Evolutionary conservation across 495 filamentous ascomycete genomes (phyloP), one percentile per base, ranked within the genome.

Genomic region (Wilcoxina mikolae): DNA sequence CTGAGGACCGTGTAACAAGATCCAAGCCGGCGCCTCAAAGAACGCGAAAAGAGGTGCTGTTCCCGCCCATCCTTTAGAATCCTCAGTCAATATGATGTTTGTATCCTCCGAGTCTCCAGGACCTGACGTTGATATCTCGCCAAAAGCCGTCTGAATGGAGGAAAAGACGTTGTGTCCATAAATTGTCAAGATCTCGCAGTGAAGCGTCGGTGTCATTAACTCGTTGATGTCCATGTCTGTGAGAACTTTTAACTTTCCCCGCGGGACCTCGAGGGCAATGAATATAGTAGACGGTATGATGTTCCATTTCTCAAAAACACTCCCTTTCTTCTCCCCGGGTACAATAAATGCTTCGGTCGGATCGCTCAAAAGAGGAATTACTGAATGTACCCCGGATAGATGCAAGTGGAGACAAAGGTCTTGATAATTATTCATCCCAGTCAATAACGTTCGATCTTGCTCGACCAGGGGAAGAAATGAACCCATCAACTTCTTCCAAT

Each of bases 401-500:
- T 65, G 48, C 7, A 59, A 7, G n/a, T 68, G 66, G 15, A 58
- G 24, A 51, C 57, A 54, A 17, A 62, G 33, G n/a, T 53, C 60
- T 11, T 62, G 60, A 27, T 60, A 60, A 42, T 60, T 55, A 35
- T 66, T 71, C n/a, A 50, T 48, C 12, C 61, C 59, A 47, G 68
- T 53, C 3, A 62, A 27, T 4, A 69, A 27, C 22, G 48, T 50
- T 9, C 50, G 45, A 45, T 70, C 64, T 18, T 41, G 45, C 25
- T 65, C 57, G 43, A 72, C 54, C 53, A 58, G 51, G 5, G 42
- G 50, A 41, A 65, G 27, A 10, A 72, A 54, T 31, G 22, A 17
- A 23, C 45, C 50, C 58, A 72, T 66, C 15, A 65, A 33, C n/a
- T 57, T 26, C 17, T 59, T 42, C 70, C 70, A 73, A 47, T 70